phyloP scores from a whole-genome alignment of 2,329 filamentous ascomycete genomes.

The Juglanconis juglandina region DNA sequence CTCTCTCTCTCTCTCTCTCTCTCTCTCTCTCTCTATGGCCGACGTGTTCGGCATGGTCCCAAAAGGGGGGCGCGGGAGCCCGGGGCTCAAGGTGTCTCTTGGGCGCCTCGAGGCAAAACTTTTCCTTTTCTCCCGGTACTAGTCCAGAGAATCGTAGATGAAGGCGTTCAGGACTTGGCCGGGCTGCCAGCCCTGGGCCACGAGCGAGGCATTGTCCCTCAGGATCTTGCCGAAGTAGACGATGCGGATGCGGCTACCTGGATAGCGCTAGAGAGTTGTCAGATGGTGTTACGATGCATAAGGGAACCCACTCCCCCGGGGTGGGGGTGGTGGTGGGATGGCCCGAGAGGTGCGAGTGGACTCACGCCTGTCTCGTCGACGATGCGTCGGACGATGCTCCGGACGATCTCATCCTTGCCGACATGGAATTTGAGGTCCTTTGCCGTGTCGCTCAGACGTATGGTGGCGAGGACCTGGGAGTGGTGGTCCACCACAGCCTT shows the following conservation, averaged over 20 bases:
- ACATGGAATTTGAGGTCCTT: conserved; percentile 61
- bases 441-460: conserved; percentile 63
- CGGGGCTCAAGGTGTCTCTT: neutral
- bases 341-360: conserved; percentile 12
- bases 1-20: too few species aligned
- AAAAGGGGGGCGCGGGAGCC: too few species aligned
- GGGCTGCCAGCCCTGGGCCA: conserved; percentile 70
- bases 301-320: neutral
- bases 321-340: neutral
- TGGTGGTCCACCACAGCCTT: conserved; percentile 44
- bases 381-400: conserved; percentile 59
- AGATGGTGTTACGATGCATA: neutral
- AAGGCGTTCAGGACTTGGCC: conserved; percentile 76
- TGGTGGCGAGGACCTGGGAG: conserved; percentile 53
- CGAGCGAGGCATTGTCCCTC: conserved; percentile 62
- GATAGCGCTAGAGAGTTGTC: neutral
- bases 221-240: conserved; percentile 80
- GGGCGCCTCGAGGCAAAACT: neutral
- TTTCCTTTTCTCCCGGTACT: neutral
- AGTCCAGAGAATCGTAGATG: conserved; percentile 45
- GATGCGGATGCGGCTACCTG: conserved; percentile 51
- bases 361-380: conserved; percentile 62
- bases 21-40: too few species aligned
- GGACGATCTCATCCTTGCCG: conserved; percentile 60
- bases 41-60: too few species aligned